Percentiles rank a stretch among this genome's conserved stretches.
These are phyloP conservation scores for Auxenochlorella pyrenoidosa DNA, from an alignment of 139 green algal genomes.

Conservation along the genomic window DNA sequence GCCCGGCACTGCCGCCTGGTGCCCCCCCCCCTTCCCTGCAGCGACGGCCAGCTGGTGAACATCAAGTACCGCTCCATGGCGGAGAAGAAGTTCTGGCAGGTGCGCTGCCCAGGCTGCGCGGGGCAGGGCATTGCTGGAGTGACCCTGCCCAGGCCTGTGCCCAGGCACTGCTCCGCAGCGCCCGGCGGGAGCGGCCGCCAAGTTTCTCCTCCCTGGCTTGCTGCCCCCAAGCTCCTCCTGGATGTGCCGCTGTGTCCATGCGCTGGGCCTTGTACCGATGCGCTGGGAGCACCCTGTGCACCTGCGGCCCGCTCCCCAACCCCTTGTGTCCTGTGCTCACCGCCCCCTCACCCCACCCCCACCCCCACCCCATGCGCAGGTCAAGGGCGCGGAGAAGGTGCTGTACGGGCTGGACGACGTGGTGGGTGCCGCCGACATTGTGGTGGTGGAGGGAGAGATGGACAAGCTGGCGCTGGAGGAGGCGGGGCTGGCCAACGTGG, in stretches of 20 bases:
- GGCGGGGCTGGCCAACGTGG: slow-evolving; percentile 79
- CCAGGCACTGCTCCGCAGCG: too few species aligned
- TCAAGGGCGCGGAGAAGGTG: slow-evolving; percentile 80
- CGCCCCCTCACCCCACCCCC: too few species aligned
- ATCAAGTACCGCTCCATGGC: slow-evolving; percentile 85
- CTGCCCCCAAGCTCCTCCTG: neutral
- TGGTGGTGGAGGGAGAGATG: slow-evolving; percentile 94
- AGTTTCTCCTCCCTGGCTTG: neutral
- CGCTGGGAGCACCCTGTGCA: too few species aligned
- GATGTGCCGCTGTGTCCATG: too few species aligned
- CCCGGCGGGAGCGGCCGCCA: too few species aligned
- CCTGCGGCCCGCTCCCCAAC: too few species aligned
- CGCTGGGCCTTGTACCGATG: too few species aligned
- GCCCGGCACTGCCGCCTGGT: too few species aligned
- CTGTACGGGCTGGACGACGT: slow-evolving; percentile 92
- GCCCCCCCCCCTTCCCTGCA: neutral
- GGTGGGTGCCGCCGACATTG: slow-evolving; percentile 55
- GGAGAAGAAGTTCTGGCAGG: slow-evolving; percentile 85
- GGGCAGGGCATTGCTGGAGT: too few species aligned
- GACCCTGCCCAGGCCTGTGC: too few species aligned
- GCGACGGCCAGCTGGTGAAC: slow-evolving; percentile 81
- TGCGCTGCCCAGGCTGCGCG: neutral
- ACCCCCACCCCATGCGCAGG: neutral
- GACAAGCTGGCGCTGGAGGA: slow-evolving; percentile 91
- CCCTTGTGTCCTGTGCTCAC: too few species aligned